These are phyloP conservation scores for Euclidium syriacum DNA, from an alignment of 345 rosid species.

Conservation along the genomic window DNA sequence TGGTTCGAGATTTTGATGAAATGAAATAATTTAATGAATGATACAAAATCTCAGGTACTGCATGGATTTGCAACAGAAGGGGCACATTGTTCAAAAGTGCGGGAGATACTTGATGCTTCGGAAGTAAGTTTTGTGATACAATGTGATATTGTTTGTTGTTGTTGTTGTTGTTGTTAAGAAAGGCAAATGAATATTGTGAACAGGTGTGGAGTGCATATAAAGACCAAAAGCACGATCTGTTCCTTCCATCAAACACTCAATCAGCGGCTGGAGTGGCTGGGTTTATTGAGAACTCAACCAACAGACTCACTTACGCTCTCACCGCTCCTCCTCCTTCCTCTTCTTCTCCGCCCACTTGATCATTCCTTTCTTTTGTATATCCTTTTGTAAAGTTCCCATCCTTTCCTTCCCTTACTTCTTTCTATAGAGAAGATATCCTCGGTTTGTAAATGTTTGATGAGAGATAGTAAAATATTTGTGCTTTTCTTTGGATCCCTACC, in stretches of 20 bases:
- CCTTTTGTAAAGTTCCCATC: slow-evolving; percentile 22
- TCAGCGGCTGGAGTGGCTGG: slow-evolving; percentile 98
- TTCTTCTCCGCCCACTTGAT: slow-evolving; percentile 13
- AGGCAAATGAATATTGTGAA: neutral
- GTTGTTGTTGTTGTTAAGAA: neutral
- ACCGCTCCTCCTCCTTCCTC: slow-evolving; percentile 51
- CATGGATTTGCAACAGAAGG: slow-evolving; percentile 98
- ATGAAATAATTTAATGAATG: neutral
- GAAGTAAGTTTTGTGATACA: slow-evolving; percentile 52
- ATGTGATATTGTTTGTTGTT: neutral
- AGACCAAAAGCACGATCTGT: slow-evolving; percentile 97
- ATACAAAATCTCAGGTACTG: slow-evolving; percentile 51
- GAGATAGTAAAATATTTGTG: neutral
- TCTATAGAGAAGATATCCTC: slow-evolving; percentile 9
- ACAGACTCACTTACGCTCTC: slow-evolving; percentile 73
- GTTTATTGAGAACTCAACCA: slow-evolving; percentile 79
- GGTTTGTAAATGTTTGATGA: slow-evolving; percentile 31
- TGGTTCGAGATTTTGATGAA: too few relatives aligned
- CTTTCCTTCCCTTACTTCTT: neutral
- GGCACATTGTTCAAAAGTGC: slow-evolving; percentile 85
- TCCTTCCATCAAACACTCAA: slow-evolving; percentile 91
- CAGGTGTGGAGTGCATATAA: slow-evolving; percentile 97
- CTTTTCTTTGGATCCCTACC: neutral
- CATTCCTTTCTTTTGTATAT: slow-evolving; percentile 10
- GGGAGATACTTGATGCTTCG: slow-evolving; percentile 80